Conservation (phyloP, 164 flowering plant species). For the Vitis riparia region DNA sequence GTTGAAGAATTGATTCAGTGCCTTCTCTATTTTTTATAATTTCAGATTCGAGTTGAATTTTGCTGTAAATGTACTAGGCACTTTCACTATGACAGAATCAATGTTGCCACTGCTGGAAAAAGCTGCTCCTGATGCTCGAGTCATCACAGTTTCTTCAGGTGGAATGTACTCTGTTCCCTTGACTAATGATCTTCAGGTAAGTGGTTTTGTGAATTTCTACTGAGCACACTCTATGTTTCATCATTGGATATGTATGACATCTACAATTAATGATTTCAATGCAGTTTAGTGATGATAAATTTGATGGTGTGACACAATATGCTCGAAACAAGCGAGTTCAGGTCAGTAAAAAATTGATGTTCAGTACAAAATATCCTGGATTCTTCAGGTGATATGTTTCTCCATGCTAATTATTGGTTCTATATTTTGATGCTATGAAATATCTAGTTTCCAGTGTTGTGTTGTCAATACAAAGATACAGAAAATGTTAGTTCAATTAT, state of each 20-base stretch:
- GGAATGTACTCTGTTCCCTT: conserved; percentile 88
- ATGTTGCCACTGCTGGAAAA: conserved; percentile 85
- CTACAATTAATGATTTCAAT: conserved; percentile 3
- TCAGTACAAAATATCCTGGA: no score
- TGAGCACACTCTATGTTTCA: neutral
- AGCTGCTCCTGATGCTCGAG: conserved; percentile 90
- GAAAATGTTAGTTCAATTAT: no score
- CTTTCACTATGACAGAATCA: conserved; percentile 70
- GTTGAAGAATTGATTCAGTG: conserved; percentile 12
- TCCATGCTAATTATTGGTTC: no score
- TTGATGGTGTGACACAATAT: conserved; percentile 76
- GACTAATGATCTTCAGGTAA: conserved; percentile 77
- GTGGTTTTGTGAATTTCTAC: neutral
- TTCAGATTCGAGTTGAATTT: conserved; percentile 82
- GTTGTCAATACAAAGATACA: no score
- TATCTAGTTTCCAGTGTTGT: no score
- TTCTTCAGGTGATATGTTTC: no score
- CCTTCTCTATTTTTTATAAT: conserved; percentile 1
- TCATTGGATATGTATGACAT: neutral
- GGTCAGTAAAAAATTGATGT: conserved; percentile 39
- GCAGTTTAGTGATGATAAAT: conserved; percentile 64
- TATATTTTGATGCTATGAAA: no score
- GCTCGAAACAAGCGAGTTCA: conserved; percentile 92
- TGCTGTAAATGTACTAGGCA: conserved; percentile 87
- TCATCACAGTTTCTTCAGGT: conserved; percentile 90